These are phyloP conservation scores for Bretschneidera sinensis DNA, from an alignment of 345 rosid genomes.

Conservation along the genomic window DNA sequence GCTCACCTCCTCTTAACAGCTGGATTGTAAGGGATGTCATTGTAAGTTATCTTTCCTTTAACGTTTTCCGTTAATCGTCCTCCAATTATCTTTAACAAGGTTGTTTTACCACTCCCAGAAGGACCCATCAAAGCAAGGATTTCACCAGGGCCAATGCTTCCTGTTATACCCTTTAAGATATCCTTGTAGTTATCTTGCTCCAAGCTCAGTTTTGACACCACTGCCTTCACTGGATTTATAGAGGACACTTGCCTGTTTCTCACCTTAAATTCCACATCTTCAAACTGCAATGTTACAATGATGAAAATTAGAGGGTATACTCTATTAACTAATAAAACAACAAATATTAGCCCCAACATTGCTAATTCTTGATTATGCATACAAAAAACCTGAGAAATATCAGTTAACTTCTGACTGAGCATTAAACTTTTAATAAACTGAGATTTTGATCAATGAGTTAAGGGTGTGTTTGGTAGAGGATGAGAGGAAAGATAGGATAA, in stretches of 20 bases:
- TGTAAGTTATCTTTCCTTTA: conserved; percentile 67
- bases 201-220: conserved; percentile 51
- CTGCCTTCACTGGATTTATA: conserved; percentile 54
- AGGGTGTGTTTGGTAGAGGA: too few species aligned
- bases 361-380: too few species aligned
- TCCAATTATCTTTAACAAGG: conserved; percentile 77
- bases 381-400: too few species aligned
- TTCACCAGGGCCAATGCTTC: conserved; percentile 88
- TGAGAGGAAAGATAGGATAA: too few species aligned
- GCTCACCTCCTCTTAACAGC: conserved; percentile 81
- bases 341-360: too few species aligned
- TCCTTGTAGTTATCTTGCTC: conserved; percentile 69
- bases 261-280: conserved; percentile 81
- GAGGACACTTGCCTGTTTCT: conserved; percentile 34
- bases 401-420: too few species aligned
- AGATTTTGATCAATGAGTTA: too few species aligned
- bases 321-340: too few species aligned
- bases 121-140: conserved; percentile 97
- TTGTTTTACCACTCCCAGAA: conserved; percentile 98
- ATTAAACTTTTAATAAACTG: too few species aligned
- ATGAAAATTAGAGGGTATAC: too few species aligned
- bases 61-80: conserved; percentile 77
- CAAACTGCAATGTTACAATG: too few species aligned
- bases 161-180: conserved; percentile 80
- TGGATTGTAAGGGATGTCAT: conserved; percentile 67